Evolutionary conservation across 2,329 filamentous ascomycete species (phyloP), one percentile per base, ranked within the genome.

Genomic region (Aspergillus ustus): DNA sequence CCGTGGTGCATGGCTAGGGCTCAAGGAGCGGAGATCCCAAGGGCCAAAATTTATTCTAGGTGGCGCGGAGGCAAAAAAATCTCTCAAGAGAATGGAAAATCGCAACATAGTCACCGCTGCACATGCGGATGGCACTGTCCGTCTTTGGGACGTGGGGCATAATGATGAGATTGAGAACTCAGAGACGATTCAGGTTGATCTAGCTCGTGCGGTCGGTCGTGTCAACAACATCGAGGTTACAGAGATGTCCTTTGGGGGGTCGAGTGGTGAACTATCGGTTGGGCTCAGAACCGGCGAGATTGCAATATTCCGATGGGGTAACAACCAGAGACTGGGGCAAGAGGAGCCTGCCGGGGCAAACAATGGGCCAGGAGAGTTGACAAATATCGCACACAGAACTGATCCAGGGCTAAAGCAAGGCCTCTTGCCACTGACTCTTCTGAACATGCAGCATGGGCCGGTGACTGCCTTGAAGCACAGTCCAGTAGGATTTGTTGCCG

Each of bases 121-220:
- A 0, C 94, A 99, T 75, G 92, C 90, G 3, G 95, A 99, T 76
- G 92, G 93, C 57, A 96, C 91, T 0, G 83, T 99, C n/a, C 85
- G 93, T 34, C 82, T 98, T 7, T 99, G 93, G 93, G 95, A 99
- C 76, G 87, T 90, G 20, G 95, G 95, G 0, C 91, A 96, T 70
- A 91, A 88, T 15, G 95, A 99, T 72, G 92, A 97, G 70, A 91
- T 99, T 54, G 95, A 99, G 76, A 98, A 98, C 70, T 84, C 87
- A 13, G 82, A 83, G 4, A 84, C 92, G 57, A 80, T 98, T 25
- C 94, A 99, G 78, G 88, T 96, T 6, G 94, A 99, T 70, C 82
- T 98, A 43, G 90, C 91, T 7, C 86, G 92, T 65, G 91, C 94
- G 2, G 82, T 98, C 4, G 91, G 90, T 56, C 87, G 92, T n/a